Evolutionary conservation across 2,329 filamentous ascomycete species (phyloP), one percentile per base, ranked within the genome.

Genomic region (Fusarium nurragi): DNA sequence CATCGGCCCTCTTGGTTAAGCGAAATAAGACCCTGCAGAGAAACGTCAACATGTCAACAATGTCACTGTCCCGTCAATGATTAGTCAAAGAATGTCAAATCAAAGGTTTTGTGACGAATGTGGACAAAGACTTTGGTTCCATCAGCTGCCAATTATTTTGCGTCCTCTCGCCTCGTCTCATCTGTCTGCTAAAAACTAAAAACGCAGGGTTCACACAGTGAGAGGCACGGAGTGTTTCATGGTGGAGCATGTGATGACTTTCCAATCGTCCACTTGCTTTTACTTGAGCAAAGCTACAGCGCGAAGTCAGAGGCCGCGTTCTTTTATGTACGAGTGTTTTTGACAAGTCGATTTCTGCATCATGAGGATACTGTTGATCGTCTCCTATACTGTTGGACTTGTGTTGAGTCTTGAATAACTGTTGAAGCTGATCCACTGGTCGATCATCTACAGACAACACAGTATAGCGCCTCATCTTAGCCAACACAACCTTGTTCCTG

Each of bases 401-500:
- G 32, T 34, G 32, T 34, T n/a, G 16, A 38, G 18, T 38, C 18
- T 57, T 41, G 37, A 43, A 47, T 48, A 14, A 37, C 40, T 28
- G 26, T 52, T 52, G 30, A 39, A 54, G 48, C 40, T 47, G 41
- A 18, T 46, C 41, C 32, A 52, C 58, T 53, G 44, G 58, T 22
- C 37, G 52, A 58, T 68, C 41, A 9, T 52, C 28, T 30, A 38
- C n/a, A 30, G 19, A 39, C 43, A 40, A 38, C 32, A 25, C 46
- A 71, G 50, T 50, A 50, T 52, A 69, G 67, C 69, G 57, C 69
- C 59, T 71, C 66, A 54, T 60, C 63, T 65, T 53, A 46, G 56
- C 64, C 57, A 54, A 60, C 47, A 26, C 43, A 68, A 70, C 65
- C 67, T 53, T 66, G 64, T 67, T 67, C 64, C 64, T 64, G 45